Percentiles rank a stretch among this genome's conserved stretches.
Evolutionary conservation across 495 filamentous ascomycete species (phyloP).

Genomic region (Durotheca rogersii): DNA sequence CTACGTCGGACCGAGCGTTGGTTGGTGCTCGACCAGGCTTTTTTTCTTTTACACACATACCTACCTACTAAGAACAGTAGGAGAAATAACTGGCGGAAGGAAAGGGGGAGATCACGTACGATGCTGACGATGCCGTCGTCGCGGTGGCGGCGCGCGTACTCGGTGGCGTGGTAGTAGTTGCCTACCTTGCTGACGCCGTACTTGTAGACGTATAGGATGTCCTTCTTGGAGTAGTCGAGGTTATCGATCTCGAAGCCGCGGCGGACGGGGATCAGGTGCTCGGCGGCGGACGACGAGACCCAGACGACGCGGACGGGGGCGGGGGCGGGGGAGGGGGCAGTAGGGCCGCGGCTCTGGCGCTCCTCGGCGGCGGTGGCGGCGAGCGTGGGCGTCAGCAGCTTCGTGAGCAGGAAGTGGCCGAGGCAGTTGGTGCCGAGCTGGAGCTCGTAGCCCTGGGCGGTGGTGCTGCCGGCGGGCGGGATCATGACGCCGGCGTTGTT

Average conservation of each 20-base stretch:
- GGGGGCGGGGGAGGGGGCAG: no score
- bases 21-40: neutral
- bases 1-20: no score
- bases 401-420: slow-evolving; percentile 46
- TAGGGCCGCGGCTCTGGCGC: no score
- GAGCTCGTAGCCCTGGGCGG: slow-evolving; percentile 36
- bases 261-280: slow-evolving; percentile 25
- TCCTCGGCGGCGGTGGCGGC: no score
- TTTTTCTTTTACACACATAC: no score
- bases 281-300: slow-evolving; percentile 38
- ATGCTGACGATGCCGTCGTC: slow-evolving; percentile 39
- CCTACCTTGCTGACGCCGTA: slow-evolving; percentile 50
- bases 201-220: slow-evolving; percentile 23
- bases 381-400: slow-evolving; percentile 50
- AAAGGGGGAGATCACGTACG: no score
- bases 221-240: slow-evolving; percentile 34
- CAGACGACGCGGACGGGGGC: slow-evolving; percentile 52
- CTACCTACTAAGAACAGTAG: no score
- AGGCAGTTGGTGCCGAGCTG: slow-evolving; percentile 45
- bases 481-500: slow-evolving; percentile 46
- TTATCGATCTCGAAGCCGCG: slow-evolving; percentile 39
- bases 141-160: slow-evolving; percentile 39
- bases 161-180: slow-evolving; percentile 40
- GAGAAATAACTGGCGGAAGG: no score
- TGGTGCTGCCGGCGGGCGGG: slow-evolving; percentile 26